phyloP scores from a whole-genome alignment of 371 early-diverging fungal genomes.

The Chytridiales sp. region DNA sequence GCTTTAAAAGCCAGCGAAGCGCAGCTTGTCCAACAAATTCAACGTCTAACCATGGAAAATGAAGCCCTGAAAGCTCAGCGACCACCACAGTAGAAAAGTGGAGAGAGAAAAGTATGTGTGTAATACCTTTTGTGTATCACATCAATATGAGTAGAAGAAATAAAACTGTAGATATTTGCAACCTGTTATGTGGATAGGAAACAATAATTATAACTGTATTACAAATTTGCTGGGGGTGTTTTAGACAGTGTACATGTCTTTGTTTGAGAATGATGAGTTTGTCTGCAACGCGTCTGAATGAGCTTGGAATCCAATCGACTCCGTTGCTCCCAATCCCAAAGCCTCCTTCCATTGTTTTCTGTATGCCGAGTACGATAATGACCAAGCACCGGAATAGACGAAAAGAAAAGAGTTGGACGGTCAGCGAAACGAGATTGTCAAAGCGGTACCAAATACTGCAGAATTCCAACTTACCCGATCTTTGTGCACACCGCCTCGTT shows the following conservation, averaged over 20 bases:
- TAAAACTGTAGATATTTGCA: too few species aligned
- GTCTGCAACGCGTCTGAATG: constrained; percentile 40
- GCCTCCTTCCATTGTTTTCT: constrained; percentile 60
- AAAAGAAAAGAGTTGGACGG: not conserved
- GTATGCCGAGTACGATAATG: not conserved
- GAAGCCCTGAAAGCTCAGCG: too few species aligned
- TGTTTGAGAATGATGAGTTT: constrained; percentile 38
- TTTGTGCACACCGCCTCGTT: constrained; percentile 61
- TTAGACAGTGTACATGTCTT: constrained; percentile 35
- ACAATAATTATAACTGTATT: too few species aligned
- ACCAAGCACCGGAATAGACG: constrained; percentile 6
- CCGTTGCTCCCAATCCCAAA: constrained; percentile 52
- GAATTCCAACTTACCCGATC: constrained; percentile 60
- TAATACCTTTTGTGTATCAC: too few species aligned
- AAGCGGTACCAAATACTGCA: not conserved
- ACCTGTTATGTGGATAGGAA: too few species aligned
- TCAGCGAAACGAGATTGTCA: not conserved
- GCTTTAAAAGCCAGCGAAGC: too few species aligned
- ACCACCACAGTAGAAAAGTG: too few species aligned
- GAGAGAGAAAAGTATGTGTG: too few species aligned
- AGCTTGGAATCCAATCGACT: constrained; percentile 40
- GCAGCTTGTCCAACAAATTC: too few species aligned
- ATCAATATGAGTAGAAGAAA: too few species aligned
- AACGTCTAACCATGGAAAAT: too few species aligned
- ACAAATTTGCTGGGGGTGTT: too few species aligned